A percentile compares a stretch with the other conserved stretches of the same genome.
phyloP scores from a whole-genome alignment of 306 rosid species.

The Prunus davidiana region DNA sequence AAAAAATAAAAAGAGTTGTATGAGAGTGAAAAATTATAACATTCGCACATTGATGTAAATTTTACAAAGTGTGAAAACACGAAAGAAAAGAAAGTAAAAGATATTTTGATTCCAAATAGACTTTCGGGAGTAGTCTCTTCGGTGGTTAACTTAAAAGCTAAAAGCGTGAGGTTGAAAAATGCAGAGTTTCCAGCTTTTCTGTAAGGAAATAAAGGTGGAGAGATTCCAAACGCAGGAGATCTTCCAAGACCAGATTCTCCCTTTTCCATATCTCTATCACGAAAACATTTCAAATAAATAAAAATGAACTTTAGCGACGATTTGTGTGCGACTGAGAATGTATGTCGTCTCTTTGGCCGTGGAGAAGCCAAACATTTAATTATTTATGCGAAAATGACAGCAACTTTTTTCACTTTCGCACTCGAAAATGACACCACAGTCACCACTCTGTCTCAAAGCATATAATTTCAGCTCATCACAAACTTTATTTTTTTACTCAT shows the following conservation, averaged over 20 bases:
- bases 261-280: conserved; percentile 12
- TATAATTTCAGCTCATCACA: too few species aligned
- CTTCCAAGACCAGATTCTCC: conserved; percentile 31
- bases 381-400: conserved; percentile 39
- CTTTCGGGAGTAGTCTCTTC: too few species aligned
- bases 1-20: too few species aligned
- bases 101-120: too few species aligned
- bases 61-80: too few species aligned
- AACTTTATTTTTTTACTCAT: too few species aligned
- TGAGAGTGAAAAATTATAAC: too few species aligned
- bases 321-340: conserved; percentile 48
- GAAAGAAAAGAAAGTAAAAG: too few species aligned
- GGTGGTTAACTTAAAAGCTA: neutral
- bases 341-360: conserved; percentile 34
- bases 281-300: neutral
- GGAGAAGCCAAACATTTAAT: conserved; percentile 26
- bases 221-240: conserved; percentile 40
- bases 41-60: too few species aligned
- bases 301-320: conserved; percentile 18
- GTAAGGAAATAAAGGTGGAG: conserved; percentile 18
- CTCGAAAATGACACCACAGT: conserved; percentile 10
- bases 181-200: neutral
- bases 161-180: neutral
- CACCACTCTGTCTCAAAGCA: neutral
- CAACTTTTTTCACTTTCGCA: neutral